Evolutionary conservation across 805 yeast species (phyloP).

Genomic region (Barnettozyma pratensis): DNA sequence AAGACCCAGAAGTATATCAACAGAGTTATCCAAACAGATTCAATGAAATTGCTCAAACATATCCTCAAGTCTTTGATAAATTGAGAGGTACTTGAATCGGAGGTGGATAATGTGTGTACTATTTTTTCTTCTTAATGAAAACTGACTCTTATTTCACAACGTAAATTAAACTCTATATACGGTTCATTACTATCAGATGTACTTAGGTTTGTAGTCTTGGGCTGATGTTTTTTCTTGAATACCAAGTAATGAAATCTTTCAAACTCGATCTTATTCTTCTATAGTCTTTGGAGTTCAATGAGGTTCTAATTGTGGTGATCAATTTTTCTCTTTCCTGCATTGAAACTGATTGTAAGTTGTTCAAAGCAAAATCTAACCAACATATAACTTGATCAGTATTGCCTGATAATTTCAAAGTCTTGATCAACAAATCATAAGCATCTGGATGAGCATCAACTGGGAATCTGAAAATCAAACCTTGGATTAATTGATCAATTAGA

Average conservation of each 20-base stretch:
- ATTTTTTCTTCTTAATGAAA: neutral
- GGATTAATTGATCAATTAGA: slow-evolving; percentile 47
- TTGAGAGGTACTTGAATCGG: slow-evolving; percentile 21
- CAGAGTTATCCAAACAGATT: slow-evolving; percentile 65
- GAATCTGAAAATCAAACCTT: slow-evolving; percentile 68
- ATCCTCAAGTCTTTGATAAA: slow-evolving; percentile 65
- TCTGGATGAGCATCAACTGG: slow-evolving; percentile 67
- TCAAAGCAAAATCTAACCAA: slow-evolving; percentile 59
- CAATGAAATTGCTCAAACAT: slow-evolving; percentile 56
- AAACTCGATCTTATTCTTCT: slow-evolving; percentile 68
- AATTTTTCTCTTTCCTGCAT: slow-evolving; percentile 65
- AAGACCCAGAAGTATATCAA: slow-evolving; percentile 79
- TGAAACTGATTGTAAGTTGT: slow-evolving; percentile 59
- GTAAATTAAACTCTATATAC: no score
- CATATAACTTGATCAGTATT: slow-evolving; percentile 33
- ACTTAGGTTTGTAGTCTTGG: slow-evolving; percentile 29
- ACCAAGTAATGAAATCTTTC: slow-evolving; percentile 79
- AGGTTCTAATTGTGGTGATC: slow-evolving; percentile 47
- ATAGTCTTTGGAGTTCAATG: slow-evolving; percentile 63
- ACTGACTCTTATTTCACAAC: neutral
- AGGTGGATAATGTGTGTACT: neutral
- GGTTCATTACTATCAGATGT: no score
- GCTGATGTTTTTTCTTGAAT: slow-evolving; percentile 66
- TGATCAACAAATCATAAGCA: slow-evolving; percentile 67
- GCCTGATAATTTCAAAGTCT: slow-evolving; percentile 43